Base-by-base conservation (phyloP, 2,329 filamentous ascomycete genomes). In the Apiospora marii region DNA sequence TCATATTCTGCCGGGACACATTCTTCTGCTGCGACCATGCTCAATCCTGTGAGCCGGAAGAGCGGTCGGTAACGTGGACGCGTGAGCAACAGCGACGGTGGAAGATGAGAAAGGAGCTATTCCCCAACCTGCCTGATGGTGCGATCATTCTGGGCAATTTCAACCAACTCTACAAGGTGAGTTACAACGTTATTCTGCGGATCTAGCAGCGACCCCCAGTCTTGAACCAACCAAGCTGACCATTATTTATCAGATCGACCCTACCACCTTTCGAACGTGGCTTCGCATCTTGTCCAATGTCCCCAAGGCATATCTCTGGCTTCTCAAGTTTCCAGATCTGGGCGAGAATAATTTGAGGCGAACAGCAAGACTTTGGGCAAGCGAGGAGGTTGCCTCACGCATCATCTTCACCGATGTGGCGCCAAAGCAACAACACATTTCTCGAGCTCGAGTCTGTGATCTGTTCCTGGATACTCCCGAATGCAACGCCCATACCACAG, bases 11-110 rank as follows among this genome's bases (percentile, higher is more conserved):
- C 71, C 91, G 93, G 10, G 93, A 98, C 78, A 98, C 95, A 0
- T 99, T 99, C 84, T 99, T 99, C 85, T 99, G 96, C 81, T 98
- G 96, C 79, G 96, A 99, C 76, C 96, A 99, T 81, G 91, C 94
- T 68, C 95, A 98, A 82, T 98, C 95, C 72, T 94, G 94, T 24
- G 94, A 96, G 77, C 87, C 89, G 0, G 84, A 88, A 73, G 93
- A 94, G 74, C 87, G 86, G 61, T 86, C 86, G 24, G 82, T 95
- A 61, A 91, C 89, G 3, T 99, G 96, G 96, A 90, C 93, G 72
- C 91, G 94, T 71, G 96, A 98, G 82, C 93, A 96, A 81, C 84
- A 85, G 30, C 89, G 92, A 72, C 89, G 96, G 74, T 98, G 96
- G 96, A 88, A 90, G 76, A 98, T 98, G 95, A 92, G 96, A 43